Evolutionary conservation across 2,329 filamentous ascomycete genomes (phyloP).

Genomic region (Monilinia fructicola): DNA sequence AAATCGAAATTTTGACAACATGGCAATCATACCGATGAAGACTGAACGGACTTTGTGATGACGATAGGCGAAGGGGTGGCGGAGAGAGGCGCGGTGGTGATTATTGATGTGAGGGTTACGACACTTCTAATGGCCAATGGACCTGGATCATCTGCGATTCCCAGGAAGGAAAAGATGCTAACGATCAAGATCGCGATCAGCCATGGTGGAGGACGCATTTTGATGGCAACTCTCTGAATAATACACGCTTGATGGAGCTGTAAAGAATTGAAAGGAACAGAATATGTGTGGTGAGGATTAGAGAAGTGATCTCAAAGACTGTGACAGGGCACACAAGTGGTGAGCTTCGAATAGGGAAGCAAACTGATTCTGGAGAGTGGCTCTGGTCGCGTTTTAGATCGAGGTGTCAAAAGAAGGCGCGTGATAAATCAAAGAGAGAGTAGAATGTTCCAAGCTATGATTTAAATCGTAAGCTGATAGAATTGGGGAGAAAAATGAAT

Average conservation of each 20-base stretch:
- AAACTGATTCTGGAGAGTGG: neutral
- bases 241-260: neutral
- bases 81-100: neutral
- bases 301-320: neutral
- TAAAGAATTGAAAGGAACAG: neutral
- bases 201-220: neutral
- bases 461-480: neutral
- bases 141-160: neutral
- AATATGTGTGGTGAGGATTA: neutral
- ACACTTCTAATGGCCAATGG: neutral
- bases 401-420: neutral
- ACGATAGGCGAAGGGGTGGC: neutral
- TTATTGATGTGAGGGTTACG: neutral
- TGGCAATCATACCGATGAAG: conserved; percentile 8
- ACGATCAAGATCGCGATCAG: neutral
- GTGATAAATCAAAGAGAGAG: neutral
- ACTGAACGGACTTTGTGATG: neutral
- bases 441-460: neutral
- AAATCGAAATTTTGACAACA: neutral
- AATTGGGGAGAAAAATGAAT: neutral
- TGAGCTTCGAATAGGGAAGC: neutral
- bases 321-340: neutral
- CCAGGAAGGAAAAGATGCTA: neutral
- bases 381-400: neutral
- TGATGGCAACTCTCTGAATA: neutral